These are phyloP conservation scores for Hygrophoropsis aurantiaca DNA, from an alignment of 768 basidiomycete genomes.

Conservation along the genomic window DNA sequence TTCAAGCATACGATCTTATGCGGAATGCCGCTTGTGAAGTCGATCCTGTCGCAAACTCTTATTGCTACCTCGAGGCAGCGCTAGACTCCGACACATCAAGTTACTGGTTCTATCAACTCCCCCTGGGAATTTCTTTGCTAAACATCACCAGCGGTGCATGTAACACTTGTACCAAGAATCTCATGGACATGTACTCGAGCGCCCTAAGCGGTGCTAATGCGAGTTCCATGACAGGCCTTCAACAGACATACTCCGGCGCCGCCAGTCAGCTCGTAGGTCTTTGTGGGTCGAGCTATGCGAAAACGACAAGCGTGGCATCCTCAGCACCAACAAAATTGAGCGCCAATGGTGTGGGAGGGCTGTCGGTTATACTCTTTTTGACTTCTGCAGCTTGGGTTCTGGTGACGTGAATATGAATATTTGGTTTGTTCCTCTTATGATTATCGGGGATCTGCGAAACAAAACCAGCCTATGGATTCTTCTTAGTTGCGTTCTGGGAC, in stretches of 20 bases:
- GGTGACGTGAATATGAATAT: slow-evolving; percentile 8
- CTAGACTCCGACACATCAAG: slow-evolving; percentile 58
- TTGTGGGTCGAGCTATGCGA: slow-evolving; percentile 55
- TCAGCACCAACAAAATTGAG: slow-evolving; percentile 9
- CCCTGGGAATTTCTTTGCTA: slow-evolving; percentile 57
- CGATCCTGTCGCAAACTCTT: slow-evolving; percentile 57
- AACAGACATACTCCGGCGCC: slow-evolving; percentile 48
- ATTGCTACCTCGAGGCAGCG: slow-evolving; percentile 74
- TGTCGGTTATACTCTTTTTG: slow-evolving; percentile 9
- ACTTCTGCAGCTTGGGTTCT: slow-evolving; percentile 9
- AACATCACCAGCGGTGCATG: slow-evolving; percentile 53
- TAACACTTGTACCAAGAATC: slow-evolving; percentile 58
- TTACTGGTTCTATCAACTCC: slow-evolving; percentile 71
- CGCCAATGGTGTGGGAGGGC: slow-evolving; percentile 7
- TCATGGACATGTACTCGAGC: slow-evolving; percentile 55
- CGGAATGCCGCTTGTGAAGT: slow-evolving; percentile 58
- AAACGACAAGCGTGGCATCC: slow-evolving; percentile 9
- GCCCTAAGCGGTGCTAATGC: slow-evolving; percentile 39
- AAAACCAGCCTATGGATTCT: not conserved
- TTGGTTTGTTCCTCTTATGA: not conserved
- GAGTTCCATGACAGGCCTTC: slow-evolving; percentile 36
- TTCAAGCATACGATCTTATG: slow-evolving; percentile 65
- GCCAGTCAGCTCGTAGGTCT: slow-evolving; percentile 42
- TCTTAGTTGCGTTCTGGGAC: not conserved
- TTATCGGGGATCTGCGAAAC: too few relatives aligned